Evolutionary conservation across 306 rosid species (phyloP).

Genomic region (Acacia acuminata): DNA sequence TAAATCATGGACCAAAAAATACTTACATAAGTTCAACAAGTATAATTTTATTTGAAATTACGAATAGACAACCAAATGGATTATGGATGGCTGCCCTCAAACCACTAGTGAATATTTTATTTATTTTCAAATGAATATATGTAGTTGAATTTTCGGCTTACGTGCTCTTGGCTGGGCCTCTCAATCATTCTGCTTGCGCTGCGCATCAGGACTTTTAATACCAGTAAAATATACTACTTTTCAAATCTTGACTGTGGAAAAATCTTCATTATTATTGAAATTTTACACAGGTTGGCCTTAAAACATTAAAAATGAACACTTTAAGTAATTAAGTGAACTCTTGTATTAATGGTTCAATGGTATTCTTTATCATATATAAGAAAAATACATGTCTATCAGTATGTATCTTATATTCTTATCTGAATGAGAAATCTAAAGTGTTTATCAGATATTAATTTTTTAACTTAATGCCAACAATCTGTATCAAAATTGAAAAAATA

Average conservation of each 20-base stretch:
- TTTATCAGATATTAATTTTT: not conserved
- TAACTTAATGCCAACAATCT: not conserved
- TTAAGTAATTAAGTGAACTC: not conserved
- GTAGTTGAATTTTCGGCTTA: not conserved
- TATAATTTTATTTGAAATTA: not conserved
- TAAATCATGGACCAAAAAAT: not conserved
- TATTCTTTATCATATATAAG: not conserved
- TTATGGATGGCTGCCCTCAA: not conserved
- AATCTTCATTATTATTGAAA: not conserved
- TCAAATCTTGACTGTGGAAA: not conserved
- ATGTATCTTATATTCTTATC: not conserved
- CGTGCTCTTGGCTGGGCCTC: not conserved
- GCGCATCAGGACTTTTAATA: not conserved
- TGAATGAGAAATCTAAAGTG: not conserved
- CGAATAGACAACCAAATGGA: not conserved
- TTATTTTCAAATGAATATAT: not conserved
- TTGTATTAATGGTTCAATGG: not conserved
- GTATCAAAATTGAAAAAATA: not conserved
- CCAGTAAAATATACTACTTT: not conserved
- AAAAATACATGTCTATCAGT: not conserved
- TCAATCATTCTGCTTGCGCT: not conserved
- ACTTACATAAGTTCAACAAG: not conserved
- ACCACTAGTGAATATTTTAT: not conserved
- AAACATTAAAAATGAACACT: not conserved
- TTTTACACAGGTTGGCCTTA: not conserved